A percentile compares a stretch with the other conserved stretches of the same genome.
phyloP scores from a whole-genome alignment of 441 rosid species.

The Hura crepitans region DNA sequence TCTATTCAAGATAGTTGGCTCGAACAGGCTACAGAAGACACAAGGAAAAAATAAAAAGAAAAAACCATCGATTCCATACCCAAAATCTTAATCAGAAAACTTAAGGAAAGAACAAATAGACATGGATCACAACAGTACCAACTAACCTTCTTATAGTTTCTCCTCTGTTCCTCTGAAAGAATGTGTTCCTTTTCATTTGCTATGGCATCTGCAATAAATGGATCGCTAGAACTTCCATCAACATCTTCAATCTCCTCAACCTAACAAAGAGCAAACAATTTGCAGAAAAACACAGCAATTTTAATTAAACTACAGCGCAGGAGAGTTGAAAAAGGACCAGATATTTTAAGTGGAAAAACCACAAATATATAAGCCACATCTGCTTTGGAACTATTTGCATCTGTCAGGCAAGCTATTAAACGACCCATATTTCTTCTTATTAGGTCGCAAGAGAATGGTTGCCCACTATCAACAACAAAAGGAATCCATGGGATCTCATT shows the following conservation, averaged over 20 bases:
- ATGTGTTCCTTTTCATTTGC: slow-evolving; percentile 71
- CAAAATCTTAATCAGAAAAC: slow-evolving; percentile 18
- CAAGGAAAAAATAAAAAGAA: not conserved
- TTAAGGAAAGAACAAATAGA: slow-evolving; percentile 9
- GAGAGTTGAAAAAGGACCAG: not conserved
- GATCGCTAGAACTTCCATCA: slow-evolving; percentile 62
- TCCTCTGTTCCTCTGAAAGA: slow-evolving; percentile 80
- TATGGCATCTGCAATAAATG: slow-evolving; percentile 78
- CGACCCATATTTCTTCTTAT: not conserved
- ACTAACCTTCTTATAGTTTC: slow-evolving; percentile 73
- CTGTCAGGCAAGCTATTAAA: not conserved
- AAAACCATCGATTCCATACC: slow-evolving; percentile 19
- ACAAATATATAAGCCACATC: too few relatives aligned
- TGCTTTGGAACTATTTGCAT: too few relatives aligned
- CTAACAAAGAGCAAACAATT: slow-evolving; percentile 35
- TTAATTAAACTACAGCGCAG: too few relatives aligned
- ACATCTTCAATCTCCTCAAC: slow-evolving; percentile 98
- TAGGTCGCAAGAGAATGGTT: not conserved
- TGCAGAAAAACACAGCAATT: slow-evolving; percentile 15
- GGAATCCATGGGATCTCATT: not conserved
- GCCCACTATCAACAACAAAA: not conserved
- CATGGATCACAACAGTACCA: slow-evolving; percentile 14
- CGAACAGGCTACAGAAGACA: too few relatives aligned
- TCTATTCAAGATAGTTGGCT: too few relatives aligned
- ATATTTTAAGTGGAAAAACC: too few relatives aligned